Evolutionary conservation across 257 asterid genomes (phyloP).

Genomic region (Linderniella brevidens): DNA sequence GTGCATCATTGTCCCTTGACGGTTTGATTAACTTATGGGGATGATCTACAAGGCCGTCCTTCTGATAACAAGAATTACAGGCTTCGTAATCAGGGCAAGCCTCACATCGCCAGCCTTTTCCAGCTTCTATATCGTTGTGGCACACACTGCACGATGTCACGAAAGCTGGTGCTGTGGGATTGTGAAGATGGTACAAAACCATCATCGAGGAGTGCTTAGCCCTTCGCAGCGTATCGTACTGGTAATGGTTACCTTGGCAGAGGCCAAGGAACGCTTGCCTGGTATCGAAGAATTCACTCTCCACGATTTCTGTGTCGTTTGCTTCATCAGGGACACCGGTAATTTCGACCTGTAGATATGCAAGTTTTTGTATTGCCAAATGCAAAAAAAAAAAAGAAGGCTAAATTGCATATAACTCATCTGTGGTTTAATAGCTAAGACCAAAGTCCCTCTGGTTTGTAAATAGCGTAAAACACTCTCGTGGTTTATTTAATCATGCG

Average conservation of each 20-base stretch:
- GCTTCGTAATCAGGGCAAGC: constrained; percentile 89
- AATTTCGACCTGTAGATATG: constrained; percentile 49
- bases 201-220: constrained; percentile 99
- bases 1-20: constrained; percentile 41
- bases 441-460: too few species aligned
- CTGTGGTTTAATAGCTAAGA: too few species aligned
- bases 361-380: not conserved
- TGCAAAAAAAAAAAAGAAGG: too few species aligned
- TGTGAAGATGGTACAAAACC: constrained; percentile 98
- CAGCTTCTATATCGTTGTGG: constrained; percentile 80
- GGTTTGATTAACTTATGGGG: constrained; percentile 27
- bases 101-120: constrained; percentile 98
- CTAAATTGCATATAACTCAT: too few species aligned
- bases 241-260: constrained; percentile 99
- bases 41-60: constrained; percentile 74
- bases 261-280: constrained; percentile 96
- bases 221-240: constrained; percentile 91
- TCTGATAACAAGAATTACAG: constrained; percentile 66
- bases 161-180: constrained; percentile 95
- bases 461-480: too few species aligned
- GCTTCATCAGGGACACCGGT: constrained; percentile 53
- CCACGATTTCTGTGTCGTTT: constrained; percentile 65
- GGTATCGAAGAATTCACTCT: constrained; percentile 95
- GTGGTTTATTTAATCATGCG: too few species aligned
- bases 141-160: constrained; percentile 70